Evolutionary conservation across 208 protist genomes (phyloP).

Genomic region (Angomonas deanei): DNA sequence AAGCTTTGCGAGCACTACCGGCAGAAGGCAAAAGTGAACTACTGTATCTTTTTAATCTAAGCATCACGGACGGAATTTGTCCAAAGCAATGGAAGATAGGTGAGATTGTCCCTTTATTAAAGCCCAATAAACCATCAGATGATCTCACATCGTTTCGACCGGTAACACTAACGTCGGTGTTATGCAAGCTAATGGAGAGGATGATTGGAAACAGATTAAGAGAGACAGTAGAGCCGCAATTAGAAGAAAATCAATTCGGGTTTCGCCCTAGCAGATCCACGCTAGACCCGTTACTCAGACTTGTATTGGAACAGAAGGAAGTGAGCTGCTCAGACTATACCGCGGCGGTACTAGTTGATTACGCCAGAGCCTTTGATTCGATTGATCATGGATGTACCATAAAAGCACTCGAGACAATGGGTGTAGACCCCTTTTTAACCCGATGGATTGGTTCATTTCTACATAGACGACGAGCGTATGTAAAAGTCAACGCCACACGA

Average conservation of each 20-base stretch:
- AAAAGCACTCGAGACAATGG: not conserved
- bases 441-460: not conserved
- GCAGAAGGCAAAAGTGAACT: not conserved
- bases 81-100: constrained; percentile 11
- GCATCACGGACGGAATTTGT: not conserved
- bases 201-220: constrained; percentile 12
- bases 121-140: constrained; percentile 8
- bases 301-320: not conserved
- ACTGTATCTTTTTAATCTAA: constrained; percentile 12
- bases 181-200: constrained; percentile 19
- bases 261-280: constrained; percentile 14
- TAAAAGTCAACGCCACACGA: not conserved
- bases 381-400: not conserved
- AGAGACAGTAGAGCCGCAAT: constrained; percentile 6
- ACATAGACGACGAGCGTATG: not conserved
- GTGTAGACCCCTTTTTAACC: not conserved
- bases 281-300: constrained; percentile 10
- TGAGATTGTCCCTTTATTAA: constrained; percentile 14
- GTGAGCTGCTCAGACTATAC: not conserved
- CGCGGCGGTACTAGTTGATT: not conserved
- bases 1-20: not conserved
- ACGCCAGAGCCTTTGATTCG: not conserved
- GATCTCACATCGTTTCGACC: constrained; percentile 6
- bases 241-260: constrained; percentile 10
- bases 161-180: constrained; percentile 9